Evolutionary conservation across 2,329 filamentous ascomycete genomes (phyloP), one percentile per base, ranked within the genome.

Genomic region (Ophiostoma australiae): DNA sequence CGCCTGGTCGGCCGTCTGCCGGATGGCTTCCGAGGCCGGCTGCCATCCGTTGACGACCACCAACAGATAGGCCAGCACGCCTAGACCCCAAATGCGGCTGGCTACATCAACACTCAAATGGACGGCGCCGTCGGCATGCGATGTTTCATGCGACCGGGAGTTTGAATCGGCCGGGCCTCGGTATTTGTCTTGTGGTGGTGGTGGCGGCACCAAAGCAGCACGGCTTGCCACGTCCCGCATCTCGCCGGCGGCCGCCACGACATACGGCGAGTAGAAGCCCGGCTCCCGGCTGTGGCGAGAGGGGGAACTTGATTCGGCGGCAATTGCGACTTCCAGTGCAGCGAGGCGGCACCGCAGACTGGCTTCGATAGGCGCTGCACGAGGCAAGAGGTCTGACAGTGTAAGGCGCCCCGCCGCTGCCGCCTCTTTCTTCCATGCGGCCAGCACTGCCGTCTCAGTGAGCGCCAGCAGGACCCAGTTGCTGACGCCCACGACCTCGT

Each of bases 401-500:
- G 52, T 58, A 78, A 13, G 81, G 81, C 31, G 82, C 77, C 74
- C 58, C 4, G 58, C 27, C 31, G 58, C 23, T 17, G 58, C 58
- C 58, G 58, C 58, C 58, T 65, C 27, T 13, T 83, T 82, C 77
- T 88, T 89, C 83, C 84, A 87, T 1, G 82, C 80, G 69, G 86
- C 82, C 7, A 90, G 80, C 0, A 81, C 77, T 17, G 86, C 80
- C 67, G 87, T 83, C 27, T 86, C 82, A 15, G 83, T 84, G 63
- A 90, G 81, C n/a, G 82, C 78, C 66, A 85, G 78, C 66, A 89
- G 74, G 0, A 83, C 82, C 85, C 85, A 87, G 76, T 88, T 89
- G 65, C 85, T 79, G 72, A 86, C 81, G 1, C 87, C 87, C 58
- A 86, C 77, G 68, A 86, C 83, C 41, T 84, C 81, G 68, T 84